Evolutionary conservation across 179 eudicot genomes (phyloP).

Genomic region (Heliamphora pulchella): DNA sequence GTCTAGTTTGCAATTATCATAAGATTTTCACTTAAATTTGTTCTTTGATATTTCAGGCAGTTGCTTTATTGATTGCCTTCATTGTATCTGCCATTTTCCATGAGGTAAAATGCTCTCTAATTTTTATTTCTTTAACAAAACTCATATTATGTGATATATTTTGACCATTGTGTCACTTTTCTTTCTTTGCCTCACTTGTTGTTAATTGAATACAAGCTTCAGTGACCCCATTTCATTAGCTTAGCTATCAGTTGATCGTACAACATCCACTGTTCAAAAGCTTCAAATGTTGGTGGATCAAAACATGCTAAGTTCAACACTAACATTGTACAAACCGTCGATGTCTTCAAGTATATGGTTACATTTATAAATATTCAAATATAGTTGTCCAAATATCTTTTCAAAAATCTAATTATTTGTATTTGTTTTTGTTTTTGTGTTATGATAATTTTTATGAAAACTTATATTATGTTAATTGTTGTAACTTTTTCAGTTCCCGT

Average conservation of each 20-base stretch:
- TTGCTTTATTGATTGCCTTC: conserved; percentile 73
- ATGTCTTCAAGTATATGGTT: background rate
- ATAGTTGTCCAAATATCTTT: background rate
- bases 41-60: conserved; percentile 43
- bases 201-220: background rate
- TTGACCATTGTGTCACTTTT: background rate
- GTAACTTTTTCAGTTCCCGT: background rate
- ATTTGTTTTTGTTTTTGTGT: background rate
- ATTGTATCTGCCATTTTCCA: conserved; percentile 84
- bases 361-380: background rate
- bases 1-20: background rate
- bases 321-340: background rate
- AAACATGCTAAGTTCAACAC: background rate
- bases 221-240: conserved; percentile 2
- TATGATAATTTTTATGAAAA: background rate
- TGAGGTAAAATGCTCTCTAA: conserved; percentile 49
- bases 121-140: background rate
- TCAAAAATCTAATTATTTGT: background rate
- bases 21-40: background rate
- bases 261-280: background rate
- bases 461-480: background rate
- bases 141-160: background rate
- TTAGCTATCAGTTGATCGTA: background rate
- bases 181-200: background rate
- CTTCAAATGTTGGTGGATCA: background rate